Evolutionary conservation across 2,329 filamentous ascomycete genomes (phyloP).

Genomic region (Colletotrichum sp.): DNA sequence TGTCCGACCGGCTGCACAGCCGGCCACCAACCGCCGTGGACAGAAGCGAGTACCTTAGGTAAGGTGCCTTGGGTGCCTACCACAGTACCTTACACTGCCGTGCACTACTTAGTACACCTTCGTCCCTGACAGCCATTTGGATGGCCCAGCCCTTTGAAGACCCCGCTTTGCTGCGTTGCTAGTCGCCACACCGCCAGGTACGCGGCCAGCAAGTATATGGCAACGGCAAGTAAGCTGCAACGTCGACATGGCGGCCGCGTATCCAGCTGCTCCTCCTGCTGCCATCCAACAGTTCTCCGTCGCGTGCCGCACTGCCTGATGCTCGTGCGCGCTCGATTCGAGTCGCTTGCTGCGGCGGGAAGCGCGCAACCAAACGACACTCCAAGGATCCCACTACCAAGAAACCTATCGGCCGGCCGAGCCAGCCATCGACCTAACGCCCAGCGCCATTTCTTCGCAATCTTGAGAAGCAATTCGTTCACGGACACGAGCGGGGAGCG

Average conservation of each 20-base stretch:
- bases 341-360: neutral
- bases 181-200: slow-evolving; percentile 5
- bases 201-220: neutral
- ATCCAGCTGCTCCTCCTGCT: neutral
- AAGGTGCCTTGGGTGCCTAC: no score
- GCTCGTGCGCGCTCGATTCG: neutral
- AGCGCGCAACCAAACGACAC: slow-evolving; percentile 2
- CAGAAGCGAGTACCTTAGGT: no score
- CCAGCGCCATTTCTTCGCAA: neutral
- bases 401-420: slow-evolving; percentile 2
- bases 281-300: neutral
- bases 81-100: no score
- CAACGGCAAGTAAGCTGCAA: neutral
- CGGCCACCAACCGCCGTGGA: neutral
- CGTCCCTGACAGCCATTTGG: neutral
- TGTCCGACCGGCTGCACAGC: neutral
- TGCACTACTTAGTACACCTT: neutral
- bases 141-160: neutral
- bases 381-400: neutral
- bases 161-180: neutral
- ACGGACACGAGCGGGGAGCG: neutral
- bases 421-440: neutral
- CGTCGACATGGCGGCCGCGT: neutral
- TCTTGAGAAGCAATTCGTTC: neutral
- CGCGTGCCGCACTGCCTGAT: neutral